A percentile compares a stretch with the other conserved stretches of the same genome.
These are phyloP conservation scores for Backusella circina DNA, from an alignment of 192 early-diverging fungal genomes.

Conservation along the genomic window DNA sequence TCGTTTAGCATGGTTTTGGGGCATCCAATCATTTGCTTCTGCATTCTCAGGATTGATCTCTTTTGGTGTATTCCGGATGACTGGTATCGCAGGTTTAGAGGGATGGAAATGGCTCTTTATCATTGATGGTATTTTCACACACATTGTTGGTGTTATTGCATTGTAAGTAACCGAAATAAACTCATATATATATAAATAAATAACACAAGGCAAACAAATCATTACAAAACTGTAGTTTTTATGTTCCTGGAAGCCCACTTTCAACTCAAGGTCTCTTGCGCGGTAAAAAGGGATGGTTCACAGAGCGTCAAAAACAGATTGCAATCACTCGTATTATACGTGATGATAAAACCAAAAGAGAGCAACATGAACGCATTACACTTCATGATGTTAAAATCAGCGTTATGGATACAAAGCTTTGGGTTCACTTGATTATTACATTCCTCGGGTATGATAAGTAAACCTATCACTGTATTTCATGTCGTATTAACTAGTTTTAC, in stretches of 20 bases:
- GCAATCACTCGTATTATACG: conserved; percentile 56
- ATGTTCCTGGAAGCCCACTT: conserved; percentile 45
- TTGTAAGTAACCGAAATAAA: conserved; percentile 22
- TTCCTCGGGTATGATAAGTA: not conserved
- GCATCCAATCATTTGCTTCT: conserved; percentile 43
- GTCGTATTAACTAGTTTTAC: not conserved
- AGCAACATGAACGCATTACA: conserved; percentile 16
- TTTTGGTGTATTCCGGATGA: conserved; percentile 52
- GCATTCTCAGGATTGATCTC: conserved; percentile 53
- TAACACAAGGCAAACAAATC: not conserved
- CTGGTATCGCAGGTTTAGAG: conserved; percentile 42
- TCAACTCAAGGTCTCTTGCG: conserved; percentile 28
- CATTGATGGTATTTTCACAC: conserved; percentile 57
- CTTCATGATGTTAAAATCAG: conserved; percentile 9
- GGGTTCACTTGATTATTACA: conserved; percentile 20
- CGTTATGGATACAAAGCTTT: conserved; percentile 12
- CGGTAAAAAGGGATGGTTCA: conserved; percentile 41
- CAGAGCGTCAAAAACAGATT: conserved; percentile 48
- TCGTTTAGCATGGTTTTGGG: conserved; percentile 50
- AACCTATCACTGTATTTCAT: not conserved
- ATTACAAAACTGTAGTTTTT: conserved; percentile 27
- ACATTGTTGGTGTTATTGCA: conserved; percentile 43
- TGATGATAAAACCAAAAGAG: conserved; percentile 52
- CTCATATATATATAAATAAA: not conserved
- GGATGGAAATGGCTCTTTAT: conserved; percentile 69